Evolutionary conservation across 2,329 filamentous ascomycete species (phyloP), one percentile per base, ranked within the genome.

Genomic region (Xenosphaeropsis pyriputrescens): DNA sequence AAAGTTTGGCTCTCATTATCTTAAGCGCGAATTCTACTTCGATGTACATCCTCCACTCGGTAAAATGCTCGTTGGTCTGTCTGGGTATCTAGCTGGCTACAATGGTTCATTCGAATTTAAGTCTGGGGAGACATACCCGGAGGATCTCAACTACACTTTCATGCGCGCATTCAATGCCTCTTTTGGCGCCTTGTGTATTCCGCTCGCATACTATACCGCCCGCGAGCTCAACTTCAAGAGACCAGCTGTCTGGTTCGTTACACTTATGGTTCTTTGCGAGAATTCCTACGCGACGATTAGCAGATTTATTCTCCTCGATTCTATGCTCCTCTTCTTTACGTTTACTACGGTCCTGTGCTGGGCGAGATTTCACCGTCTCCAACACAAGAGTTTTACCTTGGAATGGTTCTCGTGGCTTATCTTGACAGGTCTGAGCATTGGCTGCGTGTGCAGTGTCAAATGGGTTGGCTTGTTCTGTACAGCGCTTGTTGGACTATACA

Each of bases 41-140:
- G 85, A 93, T 69, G 68, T 93, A 41, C 85, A 93, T 61, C 91
- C 91, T 47, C 91, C 91, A 39, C 76, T 98, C 43, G 91, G 91
- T 57, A 98, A 98, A 69, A 96, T 98, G 76, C 77, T 98, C 40
- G 89, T 98, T 50, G 91, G 91, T 45, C 72, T 98, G 37, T 96
- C 91, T 6, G 91, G 91, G 56, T 93, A 93, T 56, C 71, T 98
- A 43, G 93, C 89, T 48, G 89, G 89, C 47, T 98, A 98, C 69
- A 98, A 98, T 66, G 91, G 91, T 41, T 93, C 89, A 4, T 98
- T 98, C 62, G 91, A 98, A 57, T 98, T 98, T 72, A 98, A 98
- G 63, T 96, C 89, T 38, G 91, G 91, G 57, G 91, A 96, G 56
- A 86, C 75, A 39, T 98, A 98, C 58, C 91, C 91, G 9, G 75